Conservation (phyloP, 257 asterid genomes). For the Hygrophila difformis region DNA sequence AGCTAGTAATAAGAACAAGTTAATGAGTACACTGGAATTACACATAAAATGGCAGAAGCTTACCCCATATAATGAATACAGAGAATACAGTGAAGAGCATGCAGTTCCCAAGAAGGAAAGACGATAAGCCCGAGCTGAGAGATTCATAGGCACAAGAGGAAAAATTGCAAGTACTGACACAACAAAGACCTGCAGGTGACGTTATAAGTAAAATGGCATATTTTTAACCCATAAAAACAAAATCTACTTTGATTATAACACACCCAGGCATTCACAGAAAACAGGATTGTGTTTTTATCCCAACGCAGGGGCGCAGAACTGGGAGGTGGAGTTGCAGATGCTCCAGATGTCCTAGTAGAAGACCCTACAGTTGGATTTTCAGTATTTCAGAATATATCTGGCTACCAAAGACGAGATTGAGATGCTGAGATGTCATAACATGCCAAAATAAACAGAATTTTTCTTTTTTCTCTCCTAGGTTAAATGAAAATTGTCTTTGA, state of each 20-base stretch:
- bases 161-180: conserved; percentile 9
- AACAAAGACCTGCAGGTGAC: conserved; percentile 7
- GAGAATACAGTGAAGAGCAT: conserved; percentile 40
- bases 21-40: neutral
- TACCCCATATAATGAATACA: conserved; percentile 85
- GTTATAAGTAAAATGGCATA: too few relatives aligned
- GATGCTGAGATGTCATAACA: neutral
- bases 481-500: conserved; percentile 8
- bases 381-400: conserved; percentile 3
- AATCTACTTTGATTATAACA: too few relatives aligned
- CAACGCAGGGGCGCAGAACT: neutral
- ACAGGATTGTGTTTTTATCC: neutral
- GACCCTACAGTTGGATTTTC: conserved; percentile 6
- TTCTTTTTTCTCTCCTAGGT: conserved; percentile 5
- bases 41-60: conserved; percentile 8
- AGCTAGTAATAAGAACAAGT: conserved; percentile 12
- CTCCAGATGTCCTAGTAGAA: neutral
- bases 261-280: conserved; percentile 6
- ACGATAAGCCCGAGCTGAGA: conserved; percentile 7
- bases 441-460: conserved; percentile 8
- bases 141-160: conserved; percentile 4
- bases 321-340: neutral
- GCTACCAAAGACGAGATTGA: conserved; percentile 2
- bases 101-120: conserved; percentile 8
- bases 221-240: too few relatives aligned